These are phyloP conservation scores for Cladophialophora carrionii DNA, from an alignment of 2,329 filamentous ascomycete genomes.

Conservation along the genomic window DNA sequence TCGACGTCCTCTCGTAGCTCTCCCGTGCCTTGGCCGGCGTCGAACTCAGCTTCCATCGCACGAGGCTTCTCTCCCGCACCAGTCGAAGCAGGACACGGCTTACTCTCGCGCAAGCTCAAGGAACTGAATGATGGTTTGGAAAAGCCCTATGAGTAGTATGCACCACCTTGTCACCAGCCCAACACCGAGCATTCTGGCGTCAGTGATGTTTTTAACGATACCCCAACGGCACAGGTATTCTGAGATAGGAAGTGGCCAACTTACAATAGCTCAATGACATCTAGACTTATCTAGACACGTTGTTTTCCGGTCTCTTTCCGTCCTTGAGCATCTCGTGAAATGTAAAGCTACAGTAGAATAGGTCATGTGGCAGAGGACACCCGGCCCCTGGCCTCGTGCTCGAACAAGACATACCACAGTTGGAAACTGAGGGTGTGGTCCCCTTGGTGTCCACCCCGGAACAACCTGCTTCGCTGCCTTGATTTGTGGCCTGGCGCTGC, in stretches of 20 bases:
- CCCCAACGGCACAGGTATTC: slow-evolving; percentile 1
- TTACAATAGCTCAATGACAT: neutral
- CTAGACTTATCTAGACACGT: neutral
- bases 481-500: slow-evolving; percentile 2
- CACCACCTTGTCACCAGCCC: neutral
- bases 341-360: neutral
- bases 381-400: neutral
- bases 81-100: slow-evolving; percentile 33
- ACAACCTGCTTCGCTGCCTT: slow-evolving; percentile 10
- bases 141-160: slow-evolving; percentile 7
- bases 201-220: neutral
- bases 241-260: neutral
- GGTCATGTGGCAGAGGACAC: slow-evolving; percentile 14
- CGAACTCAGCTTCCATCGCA: slow-evolving; percentile 13
- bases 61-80: slow-evolving; percentile 31
- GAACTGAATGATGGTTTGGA: slow-evolving; percentile 27
- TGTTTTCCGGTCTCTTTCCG: neutral
- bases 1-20: slow-evolving; percentile 35
- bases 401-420: neutral
- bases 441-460: neutral
- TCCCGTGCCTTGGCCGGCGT: slow-evolving; percentile 31
- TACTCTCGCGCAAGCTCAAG: slow-evolving; percentile 36
- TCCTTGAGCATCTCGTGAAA: neutral
- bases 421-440: neutral
- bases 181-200: neutral